A percentile compares a stretch with the other conserved stretches of the same genome.
phyloP scores from a whole-genome alignment of 345 rosid genomes.

The Erodium maritimum region DNA sequence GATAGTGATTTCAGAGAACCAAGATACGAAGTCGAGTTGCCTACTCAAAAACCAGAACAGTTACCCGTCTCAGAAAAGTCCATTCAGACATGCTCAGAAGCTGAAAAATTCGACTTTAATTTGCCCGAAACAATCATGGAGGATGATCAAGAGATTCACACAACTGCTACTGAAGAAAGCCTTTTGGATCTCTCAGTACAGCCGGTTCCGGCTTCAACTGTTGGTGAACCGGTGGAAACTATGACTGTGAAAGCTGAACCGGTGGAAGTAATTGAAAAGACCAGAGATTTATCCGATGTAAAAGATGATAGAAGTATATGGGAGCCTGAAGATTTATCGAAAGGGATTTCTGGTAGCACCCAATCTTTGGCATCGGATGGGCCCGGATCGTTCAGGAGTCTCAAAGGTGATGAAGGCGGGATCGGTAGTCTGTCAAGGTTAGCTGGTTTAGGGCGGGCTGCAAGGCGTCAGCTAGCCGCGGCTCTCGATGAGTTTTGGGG shows the following conservation, averaged over 20 bases:
- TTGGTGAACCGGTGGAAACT: slow-evolving; percentile 26
- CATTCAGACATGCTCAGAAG: too few relatives aligned
- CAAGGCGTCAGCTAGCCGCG: slow-evolving; percentile 66
- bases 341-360: slow-evolving; percentile 37
- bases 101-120: slow-evolving; percentile 30
- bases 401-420: slow-evolving; percentile 72
- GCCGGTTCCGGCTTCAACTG: slow-evolving; percentile 12
- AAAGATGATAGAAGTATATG: slow-evolving; percentile 54
- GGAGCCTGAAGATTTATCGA: slow-evolving; percentile 58
- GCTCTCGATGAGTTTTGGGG: slow-evolving; percentile 93
- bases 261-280: slow-evolving; percentile 37
- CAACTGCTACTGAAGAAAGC: slow-evolving; percentile 30
- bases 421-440: slow-evolving; percentile 90
- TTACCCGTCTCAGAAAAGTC: too few relatives aligned
- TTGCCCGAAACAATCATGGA: slow-evolving; percentile 45
- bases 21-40: slow-evolving; percentile 1
- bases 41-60: too few relatives aligned
- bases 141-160: slow-evolving; percentile 38
- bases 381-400: slow-evolving; percentile 75
- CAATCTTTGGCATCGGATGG: slow-evolving; percentile 46
- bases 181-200: slow-evolving; percentile 19
- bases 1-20: slow-evolving; percentile 27
- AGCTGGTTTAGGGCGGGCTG: slow-evolving; percentile 93
- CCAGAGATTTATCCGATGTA: slow-evolving; percentile 25
- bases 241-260: slow-evolving; percentile 29